These are phyloP conservation scores for Sordariomycetes sp. DNA, from an alignment of 2,329 filamentous ascomycete species.

Conservation along the genomic window DNA sequence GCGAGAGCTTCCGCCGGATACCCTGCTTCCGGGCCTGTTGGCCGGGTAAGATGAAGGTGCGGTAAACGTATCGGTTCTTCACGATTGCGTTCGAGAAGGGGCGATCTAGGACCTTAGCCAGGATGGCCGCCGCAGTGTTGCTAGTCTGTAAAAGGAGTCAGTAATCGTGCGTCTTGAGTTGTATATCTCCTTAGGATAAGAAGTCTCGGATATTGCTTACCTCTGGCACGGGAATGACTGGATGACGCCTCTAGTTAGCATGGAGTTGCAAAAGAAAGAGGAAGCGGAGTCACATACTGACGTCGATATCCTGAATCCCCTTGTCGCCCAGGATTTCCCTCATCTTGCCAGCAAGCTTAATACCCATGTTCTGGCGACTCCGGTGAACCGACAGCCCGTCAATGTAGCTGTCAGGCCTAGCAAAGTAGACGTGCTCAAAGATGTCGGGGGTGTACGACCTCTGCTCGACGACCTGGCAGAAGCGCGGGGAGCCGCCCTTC, in stretches of 20 bases:
- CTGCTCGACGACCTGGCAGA: conserved; percentile 58
- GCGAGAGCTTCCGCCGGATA: conserved; percentile 78
- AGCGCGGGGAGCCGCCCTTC: conserved; percentile 62
- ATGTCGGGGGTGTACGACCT: conserved; percentile 64
- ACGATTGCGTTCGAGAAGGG: conserved; percentile 73
- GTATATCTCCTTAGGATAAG: too few species aligned
- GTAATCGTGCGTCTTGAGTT: not conserved
- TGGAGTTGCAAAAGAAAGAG: not conserved
- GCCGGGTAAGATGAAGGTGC: conserved; percentile 65
- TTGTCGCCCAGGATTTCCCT: conserved; percentile 53
- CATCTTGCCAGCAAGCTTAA: conserved; percentile 64
- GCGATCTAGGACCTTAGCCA: conserved; percentile 64
- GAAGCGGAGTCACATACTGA: conserved; percentile 18
- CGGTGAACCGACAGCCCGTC: conserved; percentile 81
- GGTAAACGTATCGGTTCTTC: conserved; percentile 81
- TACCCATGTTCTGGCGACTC: conserved; percentile 77
- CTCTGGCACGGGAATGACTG: conserved; percentile 60
- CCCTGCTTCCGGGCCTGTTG: conserved; percentile 73
- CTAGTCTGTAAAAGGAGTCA: conserved; percentile 42
- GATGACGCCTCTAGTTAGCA: conserved; percentile 6
- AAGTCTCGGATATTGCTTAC: conserved; percentile 7
- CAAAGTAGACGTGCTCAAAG: conserved; percentile 83
- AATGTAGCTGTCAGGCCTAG: conserved; percentile 67
- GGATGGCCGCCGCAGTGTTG: conserved; percentile 58
- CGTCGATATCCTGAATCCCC: conserved; percentile 63